These are phyloP conservation scores for Scalesia atractyloides DNA, from an alignment of 129 eudicot species.

Conservation along the genomic window DNA sequence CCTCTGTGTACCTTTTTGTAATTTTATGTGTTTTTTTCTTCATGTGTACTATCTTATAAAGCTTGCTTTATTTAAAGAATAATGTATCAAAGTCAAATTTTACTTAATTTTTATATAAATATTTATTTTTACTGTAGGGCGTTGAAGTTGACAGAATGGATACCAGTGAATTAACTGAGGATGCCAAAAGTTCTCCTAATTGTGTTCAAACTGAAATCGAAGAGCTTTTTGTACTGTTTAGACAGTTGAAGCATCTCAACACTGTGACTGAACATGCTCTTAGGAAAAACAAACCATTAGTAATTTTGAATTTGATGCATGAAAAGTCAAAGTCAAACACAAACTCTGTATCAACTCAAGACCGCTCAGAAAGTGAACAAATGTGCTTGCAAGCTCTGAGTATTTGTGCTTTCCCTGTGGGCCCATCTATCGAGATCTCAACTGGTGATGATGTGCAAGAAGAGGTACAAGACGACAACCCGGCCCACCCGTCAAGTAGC, in stretches of 20 bases:
- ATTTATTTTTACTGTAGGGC: conserved; percentile 52
- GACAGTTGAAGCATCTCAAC: conserved; percentile 67
- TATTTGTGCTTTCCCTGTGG: conserved; percentile 59
- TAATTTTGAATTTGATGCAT: conserved; percentile 62
- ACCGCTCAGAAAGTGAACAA: conserved; percentile 56
- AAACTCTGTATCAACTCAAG: conserved; percentile 24
- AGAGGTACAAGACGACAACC: conserved; percentile 48
- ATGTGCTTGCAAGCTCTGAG: conserved; percentile 69
- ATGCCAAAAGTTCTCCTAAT: conserved; percentile 29
- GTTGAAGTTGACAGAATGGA: conserved; percentile 69
- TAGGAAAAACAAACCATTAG: conserved; percentile 73
- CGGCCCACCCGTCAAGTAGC: conserved; percentile 42
- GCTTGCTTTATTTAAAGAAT: background rate
- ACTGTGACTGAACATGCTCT: conserved; percentile 78
- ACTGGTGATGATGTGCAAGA: conserved; percentile 40
- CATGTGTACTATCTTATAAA: background rate
- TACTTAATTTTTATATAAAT: background rate
- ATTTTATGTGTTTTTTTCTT: background rate
- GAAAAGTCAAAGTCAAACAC: conserved; percentile 44
- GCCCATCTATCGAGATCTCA: conserved; percentile 45
- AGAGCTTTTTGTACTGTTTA: conserved; percentile 44
- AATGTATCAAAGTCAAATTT: background rate
- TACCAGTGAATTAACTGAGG: conserved; percentile 34
- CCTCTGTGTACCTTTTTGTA: too few relatives aligned
- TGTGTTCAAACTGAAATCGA: conserved; percentile 46